Evolutionary conservation across 352 stramenopile species (phyloP).

Genomic region (Heterotrichella gracilis): DNA sequence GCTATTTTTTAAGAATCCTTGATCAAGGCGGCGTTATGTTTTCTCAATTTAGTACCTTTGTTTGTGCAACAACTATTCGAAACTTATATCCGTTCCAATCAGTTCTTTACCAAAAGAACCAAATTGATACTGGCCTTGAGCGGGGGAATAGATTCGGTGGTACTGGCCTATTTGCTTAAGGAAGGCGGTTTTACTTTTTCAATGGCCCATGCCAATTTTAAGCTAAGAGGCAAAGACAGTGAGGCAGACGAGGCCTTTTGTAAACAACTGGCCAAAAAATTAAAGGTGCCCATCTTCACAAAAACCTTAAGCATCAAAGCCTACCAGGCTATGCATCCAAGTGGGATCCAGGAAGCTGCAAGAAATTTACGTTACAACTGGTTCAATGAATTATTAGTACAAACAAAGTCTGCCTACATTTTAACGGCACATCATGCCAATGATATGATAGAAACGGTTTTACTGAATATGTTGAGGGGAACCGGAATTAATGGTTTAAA

Average conservation of each 20-base stretch:
- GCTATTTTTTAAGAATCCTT: no score
- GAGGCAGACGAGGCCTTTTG: background rate
- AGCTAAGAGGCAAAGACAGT: background rate
- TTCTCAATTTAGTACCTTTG: no score
- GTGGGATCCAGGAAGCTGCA: background rate
- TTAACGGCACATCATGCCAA: background rate
- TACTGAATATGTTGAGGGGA: background rate
- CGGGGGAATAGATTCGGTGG: background rate
- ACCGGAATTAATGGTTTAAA: conserved; percentile 1
- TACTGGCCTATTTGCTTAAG: background rate
- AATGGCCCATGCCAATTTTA: background rate
- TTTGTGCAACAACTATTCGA: background rate
- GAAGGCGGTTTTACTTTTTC: background rate
- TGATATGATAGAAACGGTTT: background rate
- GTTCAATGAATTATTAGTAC: background rate
- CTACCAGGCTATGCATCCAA: background rate
- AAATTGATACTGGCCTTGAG: background rate
- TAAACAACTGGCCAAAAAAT: background rate
- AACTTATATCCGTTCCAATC: background rate
- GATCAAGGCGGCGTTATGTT: no score
- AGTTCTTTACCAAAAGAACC: background rate
- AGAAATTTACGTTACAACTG: background rate
- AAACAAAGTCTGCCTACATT: background rate
- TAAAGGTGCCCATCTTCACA: background rate
- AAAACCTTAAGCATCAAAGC: background rate